A percentile compares a stretch with the other conserved stretches of the same genome.
Evolutionary conservation across 2,329 filamentous ascomycete species (phyloP).

Genomic region (Chrysoporthe deuterocubensis): DNA sequence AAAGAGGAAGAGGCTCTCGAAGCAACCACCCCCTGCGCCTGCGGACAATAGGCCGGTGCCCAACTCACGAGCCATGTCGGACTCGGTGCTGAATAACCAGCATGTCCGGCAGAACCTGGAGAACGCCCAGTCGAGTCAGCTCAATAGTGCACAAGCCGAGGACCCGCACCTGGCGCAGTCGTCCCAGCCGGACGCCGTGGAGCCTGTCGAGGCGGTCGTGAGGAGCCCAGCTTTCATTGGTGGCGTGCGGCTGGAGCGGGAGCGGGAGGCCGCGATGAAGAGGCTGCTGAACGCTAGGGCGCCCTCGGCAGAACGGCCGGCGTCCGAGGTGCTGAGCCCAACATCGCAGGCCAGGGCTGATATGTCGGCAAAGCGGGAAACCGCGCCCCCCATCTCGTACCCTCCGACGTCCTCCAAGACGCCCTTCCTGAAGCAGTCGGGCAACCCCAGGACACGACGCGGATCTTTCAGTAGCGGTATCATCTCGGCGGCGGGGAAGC

Average conservation of each 20-base stretch:
- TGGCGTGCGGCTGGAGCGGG: slow-evolving; percentile 48
- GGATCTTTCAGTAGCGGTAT: slow-evolving; percentile 20
- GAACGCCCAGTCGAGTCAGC: slow-evolving; percentile 24
- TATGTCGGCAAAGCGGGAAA: slow-evolving; percentile 20
- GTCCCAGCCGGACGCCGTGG: slow-evolving; percentile 11
- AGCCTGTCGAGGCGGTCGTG: slow-evolving; percentile 13
- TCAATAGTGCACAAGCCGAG: slow-evolving; percentile 29
- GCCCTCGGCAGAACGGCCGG: slow-evolving; percentile 20
- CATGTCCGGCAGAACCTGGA: slow-evolving; percentile 14
- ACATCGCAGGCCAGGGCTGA: slow-evolving; percentile 14
- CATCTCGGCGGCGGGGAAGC: slow-evolving; percentile 19
- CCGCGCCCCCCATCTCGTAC: slow-evolving; percentile 23
- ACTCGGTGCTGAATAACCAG: slow-evolving; percentile 22
- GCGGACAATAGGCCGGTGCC: slow-evolving; percentile 31
- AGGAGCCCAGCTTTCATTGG: slow-evolving; percentile 44
- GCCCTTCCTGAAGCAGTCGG: slow-evolving; percentile 22
- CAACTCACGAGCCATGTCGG: slow-evolving; percentile 22
- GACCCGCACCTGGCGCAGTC: background rate
- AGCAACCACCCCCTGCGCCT: slow-evolving; percentile 37
- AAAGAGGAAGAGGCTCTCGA: slow-evolving; percentile 44
- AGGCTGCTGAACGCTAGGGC: slow-evolving; percentile 24
- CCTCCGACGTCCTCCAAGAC: slow-evolving; percentile 28
- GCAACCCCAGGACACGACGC: slow-evolving; percentile 20
- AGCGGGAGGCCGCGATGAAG: slow-evolving; percentile 41
- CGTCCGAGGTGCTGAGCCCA: slow-evolving; percentile 12